Evolutionary conservation across 345 rosid species (phyloP).

Genomic region (Citrus maxima): DNA sequence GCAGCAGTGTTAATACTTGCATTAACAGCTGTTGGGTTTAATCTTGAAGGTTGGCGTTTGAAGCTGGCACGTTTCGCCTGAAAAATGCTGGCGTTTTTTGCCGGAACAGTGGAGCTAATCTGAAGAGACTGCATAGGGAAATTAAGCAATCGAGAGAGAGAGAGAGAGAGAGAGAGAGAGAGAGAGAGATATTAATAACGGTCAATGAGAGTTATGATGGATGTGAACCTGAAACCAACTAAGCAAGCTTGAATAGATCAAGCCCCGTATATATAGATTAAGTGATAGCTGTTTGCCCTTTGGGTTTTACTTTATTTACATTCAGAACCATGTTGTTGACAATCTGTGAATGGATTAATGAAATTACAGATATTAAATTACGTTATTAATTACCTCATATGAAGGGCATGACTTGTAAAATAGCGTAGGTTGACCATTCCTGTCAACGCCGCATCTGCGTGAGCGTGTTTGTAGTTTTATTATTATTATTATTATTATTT

Average conservation of each 20-base stretch:
- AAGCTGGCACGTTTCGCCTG: conserved; percentile 44
- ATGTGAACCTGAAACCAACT: neutral
- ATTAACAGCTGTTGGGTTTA: conserved; percentile 32
- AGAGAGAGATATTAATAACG: neutral
- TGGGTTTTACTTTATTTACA: neutral
- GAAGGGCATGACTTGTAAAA: neutral
- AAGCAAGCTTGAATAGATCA: neutral
- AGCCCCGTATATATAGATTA: neutral
- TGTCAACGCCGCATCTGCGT: neutral
- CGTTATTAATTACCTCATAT: neutral
- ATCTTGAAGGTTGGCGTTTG: conserved; percentile 45
- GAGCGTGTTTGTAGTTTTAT: neutral
- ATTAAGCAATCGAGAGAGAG: neutral
- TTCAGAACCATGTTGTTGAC: neutral
- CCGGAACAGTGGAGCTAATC: conserved; percentile 42
- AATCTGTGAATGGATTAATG: no score
- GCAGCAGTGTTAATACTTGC: neutral
- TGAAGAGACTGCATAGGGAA: conserved; percentile 33
- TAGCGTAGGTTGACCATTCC: neutral
- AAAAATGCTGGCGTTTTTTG: conserved; percentile 37
- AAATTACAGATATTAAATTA: neutral
- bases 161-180: neutral
- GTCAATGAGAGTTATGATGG: neutral
- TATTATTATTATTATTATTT: neutral
- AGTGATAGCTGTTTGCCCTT: neutral